Evolutionary conservation across 306 rosid genomes (phyloP).

Genomic region (Malus sylvestris): DNA sequence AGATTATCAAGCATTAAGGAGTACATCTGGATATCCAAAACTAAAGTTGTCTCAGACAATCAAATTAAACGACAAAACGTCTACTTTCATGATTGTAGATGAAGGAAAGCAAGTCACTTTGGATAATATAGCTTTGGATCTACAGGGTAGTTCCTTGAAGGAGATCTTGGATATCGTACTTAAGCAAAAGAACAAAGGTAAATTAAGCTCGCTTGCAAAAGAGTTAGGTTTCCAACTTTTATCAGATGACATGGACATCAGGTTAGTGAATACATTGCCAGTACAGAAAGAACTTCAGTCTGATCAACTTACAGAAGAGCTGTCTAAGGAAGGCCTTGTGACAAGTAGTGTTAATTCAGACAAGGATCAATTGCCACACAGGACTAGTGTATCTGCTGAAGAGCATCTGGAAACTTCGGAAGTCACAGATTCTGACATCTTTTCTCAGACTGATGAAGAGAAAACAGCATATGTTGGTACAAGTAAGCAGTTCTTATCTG

Average conservation of each 20-base stretch:
- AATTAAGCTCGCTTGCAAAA: conserved; percentile 76
- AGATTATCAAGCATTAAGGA: conserved; percentile 31
- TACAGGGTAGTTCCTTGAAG: conserved; percentile 56
- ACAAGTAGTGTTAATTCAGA: conserved; percentile 24
- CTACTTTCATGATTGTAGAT: conserved; percentile 50
- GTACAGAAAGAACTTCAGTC: conserved; percentile 35
- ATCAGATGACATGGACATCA: conserved; percentile 77
- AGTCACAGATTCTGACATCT: conserved; percentile 17
- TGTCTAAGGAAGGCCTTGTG: conserved; percentile 30
- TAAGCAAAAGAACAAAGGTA: conserved; percentile 49
- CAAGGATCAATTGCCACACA: conserved; percentile 21
- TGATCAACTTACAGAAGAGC: conserved; percentile 37
- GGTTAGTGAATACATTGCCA: conserved; percentile 34
- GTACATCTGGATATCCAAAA: conserved; percentile 50
- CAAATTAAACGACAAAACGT: conserved; percentile 51
- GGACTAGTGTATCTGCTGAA: conserved; percentile 13
- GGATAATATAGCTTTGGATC: conserved; percentile 56
- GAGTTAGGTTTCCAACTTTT: conserved; percentile 89
- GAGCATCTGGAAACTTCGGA: conserved; percentile 36
- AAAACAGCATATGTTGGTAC: conserved; percentile 28
- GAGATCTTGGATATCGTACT: conserved; percentile 52
- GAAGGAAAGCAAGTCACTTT: conserved; percentile 62
- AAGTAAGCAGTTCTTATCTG: conserved; percentile 24
- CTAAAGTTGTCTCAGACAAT: conserved; percentile 46
- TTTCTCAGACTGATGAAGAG: conserved; percentile 36